Percentiles rank a stretch among this genome's conserved stretches.
Evolutionary conservation across 2,329 filamentous ascomycete species (phyloP).

Genomic region (Aspergillus uvarum): DNA sequence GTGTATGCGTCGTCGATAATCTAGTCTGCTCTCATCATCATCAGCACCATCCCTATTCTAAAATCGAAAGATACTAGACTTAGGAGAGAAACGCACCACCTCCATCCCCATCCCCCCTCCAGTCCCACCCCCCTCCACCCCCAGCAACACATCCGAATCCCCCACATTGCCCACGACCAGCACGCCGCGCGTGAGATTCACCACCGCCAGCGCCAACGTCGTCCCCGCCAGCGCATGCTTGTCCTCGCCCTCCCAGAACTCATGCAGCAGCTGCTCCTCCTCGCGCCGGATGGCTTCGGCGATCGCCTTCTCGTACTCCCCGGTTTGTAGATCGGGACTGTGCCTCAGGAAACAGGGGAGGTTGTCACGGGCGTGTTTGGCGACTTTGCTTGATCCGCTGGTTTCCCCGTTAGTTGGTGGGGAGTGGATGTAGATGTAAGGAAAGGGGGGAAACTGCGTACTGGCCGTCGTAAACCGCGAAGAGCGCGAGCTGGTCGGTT

Average conservation of each 20-base stretch:
- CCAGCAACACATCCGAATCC: conserved; percentile 11
- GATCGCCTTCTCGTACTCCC: conserved; percentile 8
- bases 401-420: not conserved
- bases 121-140: not conserved
- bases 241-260: conserved; percentile 5
- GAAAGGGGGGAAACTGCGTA: not conserved
- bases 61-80: too few species aligned
- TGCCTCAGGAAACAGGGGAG: not conserved
- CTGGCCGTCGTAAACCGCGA: conserved; percentile 14
- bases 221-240: conserved; percentile 8
- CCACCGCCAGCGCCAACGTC: conserved; percentile 3
- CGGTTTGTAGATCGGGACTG: not conserved
- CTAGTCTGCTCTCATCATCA: not conserved
- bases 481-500: conserved; percentile 1
- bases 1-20: conserved; percentile 10
- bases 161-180: conserved; percentile 14
- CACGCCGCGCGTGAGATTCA: conserved; percentile 6
- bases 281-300: conserved; percentile 2
- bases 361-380: conserved; percentile 3
- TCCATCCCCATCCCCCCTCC: not conserved
- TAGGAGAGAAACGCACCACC: too few species aligned
- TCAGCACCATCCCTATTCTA: not conserved
- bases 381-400: conserved; percentile 7
- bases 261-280: conserved; percentile 3
- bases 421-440: too few species aligned